Percentiles rank a stretch among this genome's conserved stretches.
phyloP scores from a whole-genome alignment of 106 monocot genomes.

The Alisma plantagoaquatica region DNA sequence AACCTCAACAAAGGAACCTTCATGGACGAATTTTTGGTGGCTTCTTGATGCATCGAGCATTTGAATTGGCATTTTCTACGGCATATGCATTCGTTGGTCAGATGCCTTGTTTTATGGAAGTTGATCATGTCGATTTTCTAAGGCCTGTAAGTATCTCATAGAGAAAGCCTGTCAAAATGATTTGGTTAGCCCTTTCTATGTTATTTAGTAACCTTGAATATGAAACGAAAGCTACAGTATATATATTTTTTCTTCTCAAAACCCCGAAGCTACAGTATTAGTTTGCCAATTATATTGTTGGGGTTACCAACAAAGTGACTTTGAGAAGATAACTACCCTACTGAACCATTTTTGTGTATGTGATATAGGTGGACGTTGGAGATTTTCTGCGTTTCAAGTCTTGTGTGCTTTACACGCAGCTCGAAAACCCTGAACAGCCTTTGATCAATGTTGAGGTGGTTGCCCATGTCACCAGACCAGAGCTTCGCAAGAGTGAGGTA shows the following conservation, averaged over 20 bases:
- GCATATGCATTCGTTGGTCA: slow-evolving; percentile 92
- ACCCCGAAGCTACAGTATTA: too few relatives aligned
- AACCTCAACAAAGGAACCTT: slow-evolving; percentile 93
- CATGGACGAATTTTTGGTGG: slow-evolving; percentile 97
- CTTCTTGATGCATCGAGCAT: slow-evolving; percentile 89
- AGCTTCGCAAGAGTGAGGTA: slow-evolving; percentile 91
- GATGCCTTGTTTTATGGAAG: slow-evolving; percentile 82
- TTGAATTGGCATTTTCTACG: slow-evolving; percentile 92
- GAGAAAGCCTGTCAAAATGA: too few relatives aligned
- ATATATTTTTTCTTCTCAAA: too few relatives aligned
- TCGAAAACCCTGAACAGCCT: slow-evolving; percentile 68
- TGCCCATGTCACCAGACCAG: slow-evolving; percentile 92
- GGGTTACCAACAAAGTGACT: too few relatives aligned
- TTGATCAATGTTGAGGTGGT: slow-evolving; percentile 89
- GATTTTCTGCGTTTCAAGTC: slow-evolving; percentile 94
- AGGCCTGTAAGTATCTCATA: slow-evolving; percentile 73
- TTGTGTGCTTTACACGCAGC: slow-evolving; percentile 89
- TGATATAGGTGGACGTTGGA: slow-evolving; percentile 99
- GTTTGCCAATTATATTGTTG: too few relatives aligned
- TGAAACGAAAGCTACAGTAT: too few relatives aligned
- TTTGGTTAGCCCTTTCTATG: too few relatives aligned
- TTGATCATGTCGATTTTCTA: slow-evolving; percentile 96
- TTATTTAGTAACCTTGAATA: too few relatives aligned
- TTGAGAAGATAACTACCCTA: too few relatives aligned
- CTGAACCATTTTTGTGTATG: too few relatives aligned